Evolutionary conservation across 108 stramenopile species (phyloP).

Genomic region (Cyclotella atomus): DNA sequence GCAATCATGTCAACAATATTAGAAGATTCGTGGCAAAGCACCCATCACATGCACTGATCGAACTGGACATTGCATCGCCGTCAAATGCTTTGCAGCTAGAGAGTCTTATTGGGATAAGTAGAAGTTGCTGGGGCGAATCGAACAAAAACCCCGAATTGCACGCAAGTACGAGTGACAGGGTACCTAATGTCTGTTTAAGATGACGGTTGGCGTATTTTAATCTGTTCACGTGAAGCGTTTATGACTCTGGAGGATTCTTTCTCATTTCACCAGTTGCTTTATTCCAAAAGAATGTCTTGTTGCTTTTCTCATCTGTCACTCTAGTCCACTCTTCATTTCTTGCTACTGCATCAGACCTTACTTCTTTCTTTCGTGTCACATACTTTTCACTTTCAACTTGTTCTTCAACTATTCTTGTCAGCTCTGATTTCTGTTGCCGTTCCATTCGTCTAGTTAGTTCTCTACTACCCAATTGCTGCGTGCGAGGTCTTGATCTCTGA

Average conservation of each 20-base stretch:
- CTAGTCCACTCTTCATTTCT: slow-evolving; percentile 21
- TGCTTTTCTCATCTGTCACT: slow-evolving; percentile 27
- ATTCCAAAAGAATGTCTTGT: slow-evolving; percentile 43
- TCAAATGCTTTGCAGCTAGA: slow-evolving; percentile 10
- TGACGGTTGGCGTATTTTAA: neutral
- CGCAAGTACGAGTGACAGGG: neutral
- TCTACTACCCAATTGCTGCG: slow-evolving; percentile 15
- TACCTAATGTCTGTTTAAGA: slow-evolving; percentile 1
- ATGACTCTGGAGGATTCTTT: neutral
- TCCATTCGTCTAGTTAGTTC: slow-evolving; percentile 24
- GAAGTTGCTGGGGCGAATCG: slow-evolving; percentile 29
- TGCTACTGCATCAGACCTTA: neutral
- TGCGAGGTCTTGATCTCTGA: too few relatives aligned
- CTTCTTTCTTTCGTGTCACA: neutral
- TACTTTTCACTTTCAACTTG: neutral
- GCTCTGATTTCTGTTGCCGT: slow-evolving; percentile 8
- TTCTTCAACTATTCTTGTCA: neutral
- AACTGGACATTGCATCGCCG: slow-evolving; percentile 23
- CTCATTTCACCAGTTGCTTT: slow-evolving; percentile 50
- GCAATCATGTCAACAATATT: slow-evolving; percentile 19
- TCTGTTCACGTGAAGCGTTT: neutral
- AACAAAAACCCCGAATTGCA: slow-evolving; percentile 26
- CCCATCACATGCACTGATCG: slow-evolving; percentile 33
- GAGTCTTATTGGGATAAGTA: slow-evolving; percentile 22
- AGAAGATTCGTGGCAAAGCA: slow-evolving; percentile 16